Evolutionary conservation across 495 filamentous ascomycete genomes (phyloP).

Genomic region (Xylona heveae): DNA sequence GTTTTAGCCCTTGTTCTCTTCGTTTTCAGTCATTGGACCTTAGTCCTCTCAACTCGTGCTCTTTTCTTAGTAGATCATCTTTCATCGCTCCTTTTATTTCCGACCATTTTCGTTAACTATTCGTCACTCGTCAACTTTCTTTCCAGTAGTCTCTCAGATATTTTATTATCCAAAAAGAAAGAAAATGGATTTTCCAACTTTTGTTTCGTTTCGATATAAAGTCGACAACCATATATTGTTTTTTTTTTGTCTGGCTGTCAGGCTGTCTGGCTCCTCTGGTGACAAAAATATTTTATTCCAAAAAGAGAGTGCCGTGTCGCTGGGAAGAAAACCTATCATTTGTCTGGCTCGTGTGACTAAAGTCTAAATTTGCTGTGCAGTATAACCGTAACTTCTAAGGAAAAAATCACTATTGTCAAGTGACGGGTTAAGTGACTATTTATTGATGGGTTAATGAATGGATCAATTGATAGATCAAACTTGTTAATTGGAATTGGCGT

Average conservation of each 20-base stretch:
- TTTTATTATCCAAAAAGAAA: background rate
- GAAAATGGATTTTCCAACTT: background rate
- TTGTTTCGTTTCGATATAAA: background rate
- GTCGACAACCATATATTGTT: background rate
- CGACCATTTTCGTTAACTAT: background rate
- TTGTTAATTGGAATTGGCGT: conserved; percentile 1
- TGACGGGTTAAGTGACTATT: too few species aligned
- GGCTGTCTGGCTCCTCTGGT: background rate
- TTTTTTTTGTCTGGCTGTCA: background rate
- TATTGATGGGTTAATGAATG: background rate
- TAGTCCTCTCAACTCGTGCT: background rate
- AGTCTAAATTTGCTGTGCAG: too few species aligned
- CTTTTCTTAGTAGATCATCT: background rate
- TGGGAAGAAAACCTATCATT: too few species aligned
- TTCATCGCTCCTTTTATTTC: background rate
- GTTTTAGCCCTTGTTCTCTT: background rate
- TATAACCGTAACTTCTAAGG: too few species aligned
- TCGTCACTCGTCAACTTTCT: background rate
- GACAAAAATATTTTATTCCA: background rate
- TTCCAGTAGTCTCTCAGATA: background rate
- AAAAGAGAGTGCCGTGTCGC: background rate
- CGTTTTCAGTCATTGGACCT: background rate
- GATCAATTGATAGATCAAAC: background rate
- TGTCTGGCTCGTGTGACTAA: too few species aligned
- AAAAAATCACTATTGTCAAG: too few species aligned